Percentiles rank a stretch among this genome's conserved stretches.
phyloP scores from a whole-genome alignment of 202 grass and related monocot genomes.

The Hordeum pubiflorum region DNA sequence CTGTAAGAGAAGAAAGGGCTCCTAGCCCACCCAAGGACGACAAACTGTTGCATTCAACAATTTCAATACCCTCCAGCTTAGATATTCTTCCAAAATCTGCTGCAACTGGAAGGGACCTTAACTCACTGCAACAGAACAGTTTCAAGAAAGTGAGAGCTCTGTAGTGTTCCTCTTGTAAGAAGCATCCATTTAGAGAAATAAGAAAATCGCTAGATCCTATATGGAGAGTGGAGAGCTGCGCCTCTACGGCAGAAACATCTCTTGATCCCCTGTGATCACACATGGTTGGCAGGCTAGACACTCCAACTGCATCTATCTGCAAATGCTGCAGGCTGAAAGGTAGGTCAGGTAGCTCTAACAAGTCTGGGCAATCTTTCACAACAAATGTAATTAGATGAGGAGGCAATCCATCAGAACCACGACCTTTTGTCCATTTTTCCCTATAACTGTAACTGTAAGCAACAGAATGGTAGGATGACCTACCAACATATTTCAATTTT shows the following conservation, averaged over 20 bases:
- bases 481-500: background rate
- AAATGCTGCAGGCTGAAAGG: background rate
- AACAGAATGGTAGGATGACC: background rate
- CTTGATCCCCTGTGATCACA: background rate
- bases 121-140: background rate
- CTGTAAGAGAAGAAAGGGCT: background rate
- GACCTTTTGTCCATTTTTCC: background rate
- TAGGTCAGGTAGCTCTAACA: background rate
- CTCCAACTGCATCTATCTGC: background rate
- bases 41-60: background rate
- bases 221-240: background rate
- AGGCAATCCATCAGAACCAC: background rate
- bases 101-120: background rate
- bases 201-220: background rate
- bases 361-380: slow-evolving; percentile 1
- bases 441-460: background rate
- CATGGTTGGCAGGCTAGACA: background rate
- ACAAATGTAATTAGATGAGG: background rate
- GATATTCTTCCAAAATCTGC: background rate
- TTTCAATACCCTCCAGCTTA: background rate
- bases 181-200: background rate
- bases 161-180: slow-evolving; percentile 12
- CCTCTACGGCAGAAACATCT: background rate
- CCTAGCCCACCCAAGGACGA: background rate
- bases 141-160: background rate